phyloP scores from a whole-genome alignment of 2,329 filamentous ascomycete genomes.

The Anisogramma anomala region DNA sequence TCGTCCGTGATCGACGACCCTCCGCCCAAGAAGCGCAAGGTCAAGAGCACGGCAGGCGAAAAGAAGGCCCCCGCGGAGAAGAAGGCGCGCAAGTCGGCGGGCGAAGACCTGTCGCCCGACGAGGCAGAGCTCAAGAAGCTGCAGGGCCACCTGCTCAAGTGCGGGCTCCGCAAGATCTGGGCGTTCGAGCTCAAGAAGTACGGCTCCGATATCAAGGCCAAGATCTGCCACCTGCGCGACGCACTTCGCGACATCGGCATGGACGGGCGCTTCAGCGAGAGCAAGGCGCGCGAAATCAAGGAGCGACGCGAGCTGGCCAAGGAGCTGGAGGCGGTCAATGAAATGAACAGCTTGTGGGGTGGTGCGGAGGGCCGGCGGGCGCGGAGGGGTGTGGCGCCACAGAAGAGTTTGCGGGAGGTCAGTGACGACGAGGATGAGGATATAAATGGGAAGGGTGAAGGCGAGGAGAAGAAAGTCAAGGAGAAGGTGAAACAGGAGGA shows the following conservation, averaged over 20 bases:
- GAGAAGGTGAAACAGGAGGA: constrained; percentile 17
- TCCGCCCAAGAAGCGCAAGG: constrained; percentile 47
- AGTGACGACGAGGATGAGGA: constrained; percentile 19
- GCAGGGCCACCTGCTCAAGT: constrained; percentile 78
- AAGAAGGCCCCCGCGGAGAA: constrained; percentile 31
- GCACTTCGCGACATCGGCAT: constrained; percentile 79
- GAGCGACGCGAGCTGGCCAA: constrained; percentile 73
- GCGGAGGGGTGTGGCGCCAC: constrained; percentile 30
- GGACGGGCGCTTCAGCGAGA: constrained; percentile 75
- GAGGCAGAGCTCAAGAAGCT: constrained; percentile 77
- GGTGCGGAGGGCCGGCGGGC: constrained; percentile 28
- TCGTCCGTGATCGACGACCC: constrained; percentile 72
- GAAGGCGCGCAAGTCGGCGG: constrained; percentile 23
- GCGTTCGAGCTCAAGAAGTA: constrained; percentile 68
- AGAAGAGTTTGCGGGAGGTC: constrained; percentile 27
- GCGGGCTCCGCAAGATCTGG: constrained; percentile 89
- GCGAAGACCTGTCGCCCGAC: constrained; percentile 41
- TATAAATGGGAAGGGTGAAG: constrained; percentile 23
- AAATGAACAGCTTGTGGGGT: constrained; percentile 74
- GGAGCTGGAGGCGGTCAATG: constrained; percentile 73
- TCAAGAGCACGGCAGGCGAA: constrained; percentile 29
- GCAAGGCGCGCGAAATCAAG: constrained; percentile 77
- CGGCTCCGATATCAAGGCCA: constrained; percentile 58
- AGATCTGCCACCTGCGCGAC: constrained; percentile 67
- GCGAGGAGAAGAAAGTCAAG: constrained; percentile 19